Conservation (phyloP, 768 basidiomycete genomes). For the Scleroderma bovista region DNA sequence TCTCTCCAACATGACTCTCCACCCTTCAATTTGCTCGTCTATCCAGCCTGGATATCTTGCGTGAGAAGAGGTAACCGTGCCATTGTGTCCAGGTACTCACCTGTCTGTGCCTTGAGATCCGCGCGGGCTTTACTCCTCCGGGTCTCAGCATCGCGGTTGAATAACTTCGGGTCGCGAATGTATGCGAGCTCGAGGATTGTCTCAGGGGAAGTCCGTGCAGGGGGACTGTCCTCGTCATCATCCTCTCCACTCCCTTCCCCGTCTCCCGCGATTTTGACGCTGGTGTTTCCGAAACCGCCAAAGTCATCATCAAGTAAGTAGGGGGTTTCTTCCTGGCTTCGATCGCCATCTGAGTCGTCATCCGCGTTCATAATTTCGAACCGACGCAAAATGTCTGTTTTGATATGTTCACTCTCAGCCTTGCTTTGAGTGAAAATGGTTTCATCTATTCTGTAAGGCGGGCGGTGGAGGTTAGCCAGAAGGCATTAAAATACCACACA, state of each 20-base stretch:
- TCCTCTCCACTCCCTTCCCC: constrained; percentile 45
- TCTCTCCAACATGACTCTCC: constrained; percentile 84
- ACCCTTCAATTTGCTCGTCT: constrained; percentile 89
- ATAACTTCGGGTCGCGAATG: constrained; percentile 65
- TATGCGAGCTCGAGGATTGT: constrained; percentile 74
- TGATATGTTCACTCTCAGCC: constrained; percentile 65
- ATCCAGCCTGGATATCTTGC: constrained; percentile 46
- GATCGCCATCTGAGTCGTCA: constrained; percentile 57
- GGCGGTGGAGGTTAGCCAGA: not conserved
- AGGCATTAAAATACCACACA: not conserved
- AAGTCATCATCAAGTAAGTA: constrained; percentile 46
- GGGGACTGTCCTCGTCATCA: constrained; percentile 18
- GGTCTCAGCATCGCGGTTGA: constrained; percentile 71
- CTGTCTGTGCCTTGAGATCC: constrained; percentile 65
- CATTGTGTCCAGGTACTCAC: constrained; percentile 28
- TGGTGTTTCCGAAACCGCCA: constrained; percentile 21
- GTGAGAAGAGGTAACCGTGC: not conserved
- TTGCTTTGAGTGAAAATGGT: constrained; percentile 48
- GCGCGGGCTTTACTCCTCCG: constrained; percentile 61
- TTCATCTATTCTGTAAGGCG: constrained; percentile 37
- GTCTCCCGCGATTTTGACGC: constrained; percentile 51
- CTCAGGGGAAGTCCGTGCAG: constrained; percentile 38
- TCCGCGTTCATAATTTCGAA: constrained; percentile 60
- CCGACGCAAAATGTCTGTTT: constrained; percentile 74
- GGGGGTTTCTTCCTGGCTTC: constrained; percentile 15